Conservation (phyloP, 2,329 filamentous ascomycete species). For the Beauveria sp. region DNA sequence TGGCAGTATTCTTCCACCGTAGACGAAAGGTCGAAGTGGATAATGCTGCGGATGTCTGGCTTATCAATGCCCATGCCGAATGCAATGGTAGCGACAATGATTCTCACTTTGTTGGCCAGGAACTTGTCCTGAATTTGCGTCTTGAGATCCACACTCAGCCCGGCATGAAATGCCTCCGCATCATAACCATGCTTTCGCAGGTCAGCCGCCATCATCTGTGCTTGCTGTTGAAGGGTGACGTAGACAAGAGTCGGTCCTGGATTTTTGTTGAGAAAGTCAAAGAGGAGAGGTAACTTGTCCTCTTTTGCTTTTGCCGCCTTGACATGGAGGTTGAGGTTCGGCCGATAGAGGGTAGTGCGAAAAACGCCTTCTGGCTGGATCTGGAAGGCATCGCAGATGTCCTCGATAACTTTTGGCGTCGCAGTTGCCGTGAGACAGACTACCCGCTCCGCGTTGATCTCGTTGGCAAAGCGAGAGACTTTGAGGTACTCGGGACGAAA, state of each 20-base stretch:
- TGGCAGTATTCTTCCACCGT: slow-evolving; percentile 51
- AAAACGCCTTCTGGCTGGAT: slow-evolving; percentile 42
- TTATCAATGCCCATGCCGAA: slow-evolving; percentile 57
- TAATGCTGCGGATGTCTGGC: slow-evolving; percentile 43
- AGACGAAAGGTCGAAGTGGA: slow-evolving; percentile 44
- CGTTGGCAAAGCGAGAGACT: slow-evolving; percentile 47
- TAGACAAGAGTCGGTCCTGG: slow-evolving; percentile 53
- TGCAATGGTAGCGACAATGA: slow-evolving; percentile 42
- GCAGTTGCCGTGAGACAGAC: slow-evolving; percentile 55
- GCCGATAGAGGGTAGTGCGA: slow-evolving; percentile 50
- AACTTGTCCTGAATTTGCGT: slow-evolving; percentile 42
- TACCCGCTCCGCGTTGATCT: slow-evolving; percentile 49
- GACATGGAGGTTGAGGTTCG: slow-evolving; percentile 49
- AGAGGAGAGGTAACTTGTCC: slow-evolving; percentile 38
- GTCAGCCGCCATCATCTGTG: slow-evolving; percentile 33
- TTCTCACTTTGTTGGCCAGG: slow-evolving; percentile 36
- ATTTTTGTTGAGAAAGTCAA: slow-evolving; percentile 40
- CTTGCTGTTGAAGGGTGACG: slow-evolving; percentile 47
- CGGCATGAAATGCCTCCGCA: slow-evolving; percentile 42
- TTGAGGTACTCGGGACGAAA: slow-evolving; percentile 45
- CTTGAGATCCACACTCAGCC: slow-evolving; percentile 38
- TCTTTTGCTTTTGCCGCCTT: slow-evolving; percentile 32
- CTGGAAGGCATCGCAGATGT: slow-evolving; percentile 45
- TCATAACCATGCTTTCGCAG: slow-evolving; percentile 32
- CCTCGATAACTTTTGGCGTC: slow-evolving; percentile 46